These are phyloP conservation scores for Polytrichum formosum DNA, from an alignment of 225 moss, liverwort and hornwort genomes.

Conservation along the genomic window DNA sequence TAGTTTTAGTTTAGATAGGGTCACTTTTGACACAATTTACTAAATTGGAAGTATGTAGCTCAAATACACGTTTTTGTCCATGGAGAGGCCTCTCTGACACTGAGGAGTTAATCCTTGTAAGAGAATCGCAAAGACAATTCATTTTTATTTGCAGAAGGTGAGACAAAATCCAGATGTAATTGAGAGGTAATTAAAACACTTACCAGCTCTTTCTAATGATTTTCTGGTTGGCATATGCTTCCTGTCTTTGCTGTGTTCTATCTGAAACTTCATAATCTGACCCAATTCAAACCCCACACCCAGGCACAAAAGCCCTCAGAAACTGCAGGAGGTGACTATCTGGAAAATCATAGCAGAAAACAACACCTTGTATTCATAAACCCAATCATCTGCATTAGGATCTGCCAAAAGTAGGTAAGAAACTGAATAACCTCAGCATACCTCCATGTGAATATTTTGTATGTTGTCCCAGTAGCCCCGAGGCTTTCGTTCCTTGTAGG, in stretches of 20 bases:
- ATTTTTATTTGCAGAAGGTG: no score
- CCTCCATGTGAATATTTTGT: slow-evolving; percentile 82
- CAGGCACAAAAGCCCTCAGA: no score
- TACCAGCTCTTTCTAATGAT: slow-evolving; percentile 77
- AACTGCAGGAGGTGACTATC: neutral
- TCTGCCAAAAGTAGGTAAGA: neutral
- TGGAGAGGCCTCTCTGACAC: no score
- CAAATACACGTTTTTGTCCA: no score
- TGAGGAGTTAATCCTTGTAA: no score
- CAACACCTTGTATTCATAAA: neutral
- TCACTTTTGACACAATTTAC: no score
- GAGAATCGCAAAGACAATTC: no score
- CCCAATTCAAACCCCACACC: slow-evolving; percentile 1
- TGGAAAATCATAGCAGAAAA: neutral
- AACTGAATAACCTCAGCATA: slow-evolving; percentile 6
- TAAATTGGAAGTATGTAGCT: no score
- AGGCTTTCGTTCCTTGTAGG: slow-evolving; percentile 82
- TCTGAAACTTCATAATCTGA: slow-evolving; percentile 77
- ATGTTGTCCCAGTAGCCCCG: slow-evolving; percentile 95
- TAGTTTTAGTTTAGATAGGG: no score
- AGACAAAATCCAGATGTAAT: neutral
- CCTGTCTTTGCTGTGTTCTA: slow-evolving; percentile 71
- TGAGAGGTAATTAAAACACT: slow-evolving; percentile 5
- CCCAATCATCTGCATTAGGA: neutral
- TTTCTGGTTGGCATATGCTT: slow-evolving; percentile 80